Evolutionary conservation across 2,329 filamentous ascomycete species (phyloP), one percentile per base, ranked within the genome.

Genomic region (Zalaria obscura): DNA sequence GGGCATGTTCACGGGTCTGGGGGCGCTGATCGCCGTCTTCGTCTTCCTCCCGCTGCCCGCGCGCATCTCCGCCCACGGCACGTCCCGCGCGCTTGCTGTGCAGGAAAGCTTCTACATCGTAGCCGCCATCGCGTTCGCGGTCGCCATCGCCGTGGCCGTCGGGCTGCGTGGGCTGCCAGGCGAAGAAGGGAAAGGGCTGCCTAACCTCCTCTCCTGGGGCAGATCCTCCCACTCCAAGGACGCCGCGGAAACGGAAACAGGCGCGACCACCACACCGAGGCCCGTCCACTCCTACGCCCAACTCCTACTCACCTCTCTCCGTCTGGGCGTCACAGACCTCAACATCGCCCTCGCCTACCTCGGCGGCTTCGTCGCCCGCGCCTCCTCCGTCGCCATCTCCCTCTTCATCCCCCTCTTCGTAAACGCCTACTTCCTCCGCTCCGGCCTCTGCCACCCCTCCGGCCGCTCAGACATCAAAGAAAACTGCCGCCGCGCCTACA

Each of bases 391-490:
- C 4, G 89, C 84, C 40, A 93, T 98, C 49, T 93, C 86, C 1
- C 74, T 96, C 4, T 98, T 96, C 63, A 83, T 98, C 41, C 91
- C 91, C 1, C 73, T 98, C 2, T 93, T 83, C 56, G 78, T 95
- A 52, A 96, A 96, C 57, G 80, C 85, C 25, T 94, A 85, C 60
- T 96, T 89, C 61, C 83, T 89, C 48, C 67, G 69, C 38, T 80
- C 81, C 40, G 88, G 86, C 2, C 80, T 83, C 49, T 96, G 91
- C 64, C 72, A 76, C 27, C 64, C 60, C 10, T 61, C 67, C 34
- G 61, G 63, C 4, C 46, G 50, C 7, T 55, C 63, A 25, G 83
- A 89, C 52, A 78, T 94, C 50, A 94, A 93, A 60, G 74, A 80
- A 53, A 79, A 86, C 47, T 98, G 91, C 57, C 75, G 82, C 18